Percentiles rank a stretch among this genome's conserved stretches.
These are phyloP conservation scores for Cryptococcus sp. DNA, from an alignment of 1,284 basidiomycete species.

Conservation along the genomic window DNA sequence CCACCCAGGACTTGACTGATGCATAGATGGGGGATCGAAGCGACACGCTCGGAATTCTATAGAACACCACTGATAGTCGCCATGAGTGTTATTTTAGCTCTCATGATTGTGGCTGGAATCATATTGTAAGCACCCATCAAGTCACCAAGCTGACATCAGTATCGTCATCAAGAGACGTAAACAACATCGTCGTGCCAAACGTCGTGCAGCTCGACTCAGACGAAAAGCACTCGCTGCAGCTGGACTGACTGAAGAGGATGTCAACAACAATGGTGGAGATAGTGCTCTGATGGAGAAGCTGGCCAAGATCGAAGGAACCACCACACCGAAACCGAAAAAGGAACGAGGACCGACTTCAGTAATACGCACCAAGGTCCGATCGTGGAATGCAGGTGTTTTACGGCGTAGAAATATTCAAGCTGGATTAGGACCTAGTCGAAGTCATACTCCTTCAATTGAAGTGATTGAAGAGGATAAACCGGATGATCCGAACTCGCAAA, in stretches of 20 bases:
- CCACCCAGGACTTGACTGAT: not conserved
- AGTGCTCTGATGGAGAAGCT: conserved; percentile 30
- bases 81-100: conserved; percentile 39
- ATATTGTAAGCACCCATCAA: conserved; percentile 27
- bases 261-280: conserved; percentile 18
- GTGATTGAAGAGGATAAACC: conserved; percentile 12
- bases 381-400: conserved; percentile 31
- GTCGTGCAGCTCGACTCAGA: conserved; percentile 32
- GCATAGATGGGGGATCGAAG: conserved; percentile 36
- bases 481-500: not conserved
- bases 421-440: conserved; percentile 4
- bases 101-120: conserved; percentile 37
- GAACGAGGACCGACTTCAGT: conserved; percentile 18
- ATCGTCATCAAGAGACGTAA: conserved; percentile 38
- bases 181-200: conserved; percentile 30
- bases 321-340: conserved; percentile 19
- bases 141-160: conserved; percentile 15
- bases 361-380: conserved; percentile 32
- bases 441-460: conserved; percentile 3
- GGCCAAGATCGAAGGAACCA: conserved; percentile 29
- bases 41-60: conserved; percentile 37
- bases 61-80: conserved; percentile 45
- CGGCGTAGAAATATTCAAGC: conserved; percentile 2
- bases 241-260: conserved; percentile 28
- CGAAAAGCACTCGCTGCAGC: conserved; percentile 40